phyloP scores from a whole-genome alignment of 805 yeast species.

The Metschnikowia santaceciliae region DNA sequence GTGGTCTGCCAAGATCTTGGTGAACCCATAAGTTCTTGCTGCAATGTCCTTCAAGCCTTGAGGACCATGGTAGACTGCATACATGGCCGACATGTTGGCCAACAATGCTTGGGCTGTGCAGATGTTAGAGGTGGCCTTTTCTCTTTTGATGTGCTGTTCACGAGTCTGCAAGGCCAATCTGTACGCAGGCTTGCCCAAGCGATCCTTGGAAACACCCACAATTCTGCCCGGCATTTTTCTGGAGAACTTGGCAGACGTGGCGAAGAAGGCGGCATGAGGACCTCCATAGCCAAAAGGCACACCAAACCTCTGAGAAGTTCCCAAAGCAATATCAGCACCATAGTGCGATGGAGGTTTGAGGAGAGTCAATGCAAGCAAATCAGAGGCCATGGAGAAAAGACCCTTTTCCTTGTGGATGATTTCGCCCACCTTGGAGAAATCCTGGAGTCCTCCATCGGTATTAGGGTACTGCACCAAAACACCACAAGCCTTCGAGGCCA shows the following conservation, averaged over 20 bases:
- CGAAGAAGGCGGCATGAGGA: conserved; percentile 97
- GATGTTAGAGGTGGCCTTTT: conserved; percentile 95
- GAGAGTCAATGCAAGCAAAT: conserved; percentile 81
- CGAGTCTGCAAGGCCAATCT: conserved; percentile 95
- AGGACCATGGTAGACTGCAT: conserved; percentile 95
- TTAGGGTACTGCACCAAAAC: conserved; percentile 87
- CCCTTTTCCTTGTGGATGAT: conserved; percentile 70
- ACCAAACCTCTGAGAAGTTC: conserved; percentile 93
- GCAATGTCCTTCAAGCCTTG: conserved; percentile 80
- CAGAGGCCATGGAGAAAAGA: conserved; percentile 82
- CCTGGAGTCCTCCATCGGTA: conserved; percentile 63
- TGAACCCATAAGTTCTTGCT: conserved; percentile 65
- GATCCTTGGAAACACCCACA: conserved; percentile 88
- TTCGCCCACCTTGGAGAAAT: conserved; percentile 55
- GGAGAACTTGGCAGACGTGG: conserved; percentile 74
- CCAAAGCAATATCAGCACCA: conserved; percentile 91
- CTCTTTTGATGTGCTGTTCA: conserved; percentile 97
- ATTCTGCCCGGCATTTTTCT: conserved; percentile 96
- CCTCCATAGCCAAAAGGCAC: conserved; percentile 98
- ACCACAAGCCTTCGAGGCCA: conserved; percentile 57
- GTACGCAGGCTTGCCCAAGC: conserved; percentile 84
- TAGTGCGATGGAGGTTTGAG: conserved; percentile 79
- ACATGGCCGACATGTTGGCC: conserved; percentile 94
- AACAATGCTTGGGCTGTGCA: conserved; percentile 97
- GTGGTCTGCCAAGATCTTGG: conserved; percentile 63